Conservation (phyloP, 2,329 filamentous ascomycete genomes). For the Pseudocercospora musae region DNA sequence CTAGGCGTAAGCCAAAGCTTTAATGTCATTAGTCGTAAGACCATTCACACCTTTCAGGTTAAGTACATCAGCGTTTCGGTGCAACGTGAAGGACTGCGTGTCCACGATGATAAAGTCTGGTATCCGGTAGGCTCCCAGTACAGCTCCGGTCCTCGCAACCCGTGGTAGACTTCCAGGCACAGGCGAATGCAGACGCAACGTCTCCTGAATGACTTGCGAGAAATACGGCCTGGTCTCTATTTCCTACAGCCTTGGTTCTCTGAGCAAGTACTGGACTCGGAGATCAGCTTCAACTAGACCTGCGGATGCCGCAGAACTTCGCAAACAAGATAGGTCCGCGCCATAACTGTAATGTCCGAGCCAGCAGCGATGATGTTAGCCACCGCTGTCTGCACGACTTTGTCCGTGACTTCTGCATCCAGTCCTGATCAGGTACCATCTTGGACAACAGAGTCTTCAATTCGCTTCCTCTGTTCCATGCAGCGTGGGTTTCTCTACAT, state of each 20-base stretch:
- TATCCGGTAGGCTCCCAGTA: slow-evolving; percentile 21
- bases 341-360: slow-evolving; percentile 24
- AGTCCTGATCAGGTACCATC: background rate
- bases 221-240: slow-evolving; percentile 32
- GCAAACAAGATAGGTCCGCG: slow-evolving; percentile 26
- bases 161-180: slow-evolving; percentile 37
- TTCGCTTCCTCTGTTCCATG: background rate
- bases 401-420: slow-evolving; percentile 1
- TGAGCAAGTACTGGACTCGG: slow-evolving; percentile 16
- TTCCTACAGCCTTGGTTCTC: slow-evolving; percentile 22
- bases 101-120: slow-evolving; percentile 24
- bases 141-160: slow-evolving; percentile 27
- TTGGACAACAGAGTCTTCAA: background rate
- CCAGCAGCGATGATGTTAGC: slow-evolving; percentile 23
- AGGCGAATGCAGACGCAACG: slow-evolving; percentile 35
- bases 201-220: slow-evolving; percentile 39
- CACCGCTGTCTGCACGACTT: slow-evolving; percentile 16
- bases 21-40: slow-evolving; percentile 15
- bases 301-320: slow-evolving; percentile 20
- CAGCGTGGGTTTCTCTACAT: background rate
- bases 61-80: slow-evolving; percentile 25
- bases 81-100: slow-evolving; percentile 29
- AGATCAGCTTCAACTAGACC: slow-evolving; percentile 14
- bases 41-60: slow-evolving; percentile 22
- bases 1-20: slow-evolving; percentile 18